These are phyloP conservation scores for Cymbidium sinense DNA, from an alignment of 106 monocot species.

Conservation along the genomic window DNA sequence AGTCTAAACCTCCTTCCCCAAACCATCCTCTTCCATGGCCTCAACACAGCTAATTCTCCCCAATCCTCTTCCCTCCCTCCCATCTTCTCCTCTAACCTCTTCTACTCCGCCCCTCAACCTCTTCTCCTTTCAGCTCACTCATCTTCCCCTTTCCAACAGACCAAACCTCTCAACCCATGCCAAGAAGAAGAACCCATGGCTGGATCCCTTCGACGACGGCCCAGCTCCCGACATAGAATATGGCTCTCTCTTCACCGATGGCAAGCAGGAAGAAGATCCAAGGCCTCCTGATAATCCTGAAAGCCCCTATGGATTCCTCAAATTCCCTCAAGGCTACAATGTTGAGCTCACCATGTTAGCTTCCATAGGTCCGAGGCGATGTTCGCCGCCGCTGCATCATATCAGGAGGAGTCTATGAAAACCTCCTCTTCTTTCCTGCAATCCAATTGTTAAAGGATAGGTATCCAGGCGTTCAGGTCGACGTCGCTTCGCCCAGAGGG, in stretches of 20 bases:
- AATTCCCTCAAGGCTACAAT: constrained; percentile 71
- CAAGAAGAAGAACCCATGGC: constrained; percentile 92
- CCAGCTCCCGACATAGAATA: constrained; percentile 61
- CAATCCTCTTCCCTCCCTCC: constrained; percentile 2
- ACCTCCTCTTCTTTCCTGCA: constrained; percentile 76
- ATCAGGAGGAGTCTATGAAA: constrained; percentile 83
- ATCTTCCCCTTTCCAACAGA: background rate
- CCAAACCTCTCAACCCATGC: constrained; percentile 10
- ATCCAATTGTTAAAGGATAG: constrained; percentile 74
- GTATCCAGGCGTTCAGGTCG: constrained; percentile 77
- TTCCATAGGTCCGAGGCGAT: constrained; percentile 67
- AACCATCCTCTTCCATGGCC: constrained; percentile 13
- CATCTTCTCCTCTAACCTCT: background rate
- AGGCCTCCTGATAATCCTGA: constrained; percentile 58
- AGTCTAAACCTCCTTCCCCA: too few species aligned
- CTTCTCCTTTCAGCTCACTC: background rate
- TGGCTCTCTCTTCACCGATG: constrained; percentile 47
- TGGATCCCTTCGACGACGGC: constrained; percentile 87
- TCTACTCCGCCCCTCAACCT: background rate
- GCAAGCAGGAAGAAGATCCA: constrained; percentile 89
- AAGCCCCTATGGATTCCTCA: constrained; percentile 84
- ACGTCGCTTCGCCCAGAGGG: constrained; percentile 59
- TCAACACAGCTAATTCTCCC: constrained; percentile 7
- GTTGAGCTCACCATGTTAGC: constrained; percentile 62
- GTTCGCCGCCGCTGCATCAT: constrained; percentile 73